Percentiles rank a stretch among this genome's conserved stretches.
Evolutionary conservation across 2,329 filamentous ascomycete species (phyloP).

Genomic region (Aschersonia sp.): DNA sequence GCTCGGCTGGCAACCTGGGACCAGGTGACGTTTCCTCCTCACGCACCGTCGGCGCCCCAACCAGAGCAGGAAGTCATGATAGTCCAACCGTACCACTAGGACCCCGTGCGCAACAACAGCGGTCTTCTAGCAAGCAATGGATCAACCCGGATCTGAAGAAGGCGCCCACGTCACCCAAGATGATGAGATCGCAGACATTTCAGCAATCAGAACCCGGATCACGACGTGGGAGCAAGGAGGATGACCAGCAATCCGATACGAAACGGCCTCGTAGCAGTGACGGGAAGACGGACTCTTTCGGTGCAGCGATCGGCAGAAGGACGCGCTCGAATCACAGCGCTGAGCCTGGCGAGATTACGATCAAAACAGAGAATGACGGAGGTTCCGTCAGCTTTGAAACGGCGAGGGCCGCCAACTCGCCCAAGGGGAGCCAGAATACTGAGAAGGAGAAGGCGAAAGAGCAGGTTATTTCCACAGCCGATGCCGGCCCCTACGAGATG

Average conservation of each 20-base stretch:
- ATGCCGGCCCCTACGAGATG: no score
- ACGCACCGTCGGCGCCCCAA: constrained; percentile 23
- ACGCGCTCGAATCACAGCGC: constrained; percentile 25
- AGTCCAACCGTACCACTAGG: constrained; percentile 36
- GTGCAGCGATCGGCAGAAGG: constrained; percentile 16
- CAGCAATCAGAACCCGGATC: constrained; percentile 24
- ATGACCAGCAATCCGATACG: constrained; percentile 21
- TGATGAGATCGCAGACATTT: constrained; percentile 34
- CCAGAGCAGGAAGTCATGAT: constrained; percentile 24
- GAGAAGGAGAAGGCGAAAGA: no score
- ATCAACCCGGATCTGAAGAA: constrained; percentile 40
- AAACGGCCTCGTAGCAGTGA: constrained; percentile 38
- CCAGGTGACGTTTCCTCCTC: constrained; percentile 8
- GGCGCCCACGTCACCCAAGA: constrained; percentile 35
- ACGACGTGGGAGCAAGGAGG: constrained; percentile 20
- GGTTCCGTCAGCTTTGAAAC: background rate
- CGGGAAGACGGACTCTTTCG: constrained; percentile 28
- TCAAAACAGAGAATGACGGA: constrained; percentile 22
- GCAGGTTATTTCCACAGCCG: no score
- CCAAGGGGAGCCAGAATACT: background rate
- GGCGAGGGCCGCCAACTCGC: background rate
- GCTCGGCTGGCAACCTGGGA: constrained; percentile 21
- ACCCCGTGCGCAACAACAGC: constrained; percentile 32
- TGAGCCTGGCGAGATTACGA: constrained; percentile 31
- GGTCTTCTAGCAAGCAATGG: constrained; percentile 43